Evolutionary conservation across 1,139 yeast species (phyloP).

Genomic region (Blastobotrys petasosporus): DNA sequence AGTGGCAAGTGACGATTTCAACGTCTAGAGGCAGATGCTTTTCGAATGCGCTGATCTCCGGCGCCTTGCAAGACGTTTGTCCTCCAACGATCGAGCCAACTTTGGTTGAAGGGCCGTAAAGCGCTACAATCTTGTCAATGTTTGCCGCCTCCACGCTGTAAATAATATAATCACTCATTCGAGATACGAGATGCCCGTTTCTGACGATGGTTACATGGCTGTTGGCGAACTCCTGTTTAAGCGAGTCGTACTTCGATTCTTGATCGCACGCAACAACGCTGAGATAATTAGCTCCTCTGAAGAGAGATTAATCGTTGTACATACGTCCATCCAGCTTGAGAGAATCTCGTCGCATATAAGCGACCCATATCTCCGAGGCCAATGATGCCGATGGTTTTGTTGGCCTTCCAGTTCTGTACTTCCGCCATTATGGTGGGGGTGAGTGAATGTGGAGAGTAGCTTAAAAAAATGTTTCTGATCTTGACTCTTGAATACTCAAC

Average conservation of each 20-base stretch:
- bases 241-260: conserved; percentile 54
- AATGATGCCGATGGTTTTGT: conserved; percentile 73
- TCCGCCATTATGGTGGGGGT: not conserved
- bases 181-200: conserved; percentile 80
- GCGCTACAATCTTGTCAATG: conserved; percentile 60
- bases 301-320: conserved; percentile 13
- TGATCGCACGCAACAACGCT: conserved; percentile 83
- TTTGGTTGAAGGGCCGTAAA: conserved; percentile 84
- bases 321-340: conserved; percentile 73
- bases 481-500: no score
- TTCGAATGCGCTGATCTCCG: conserved; percentile 86
- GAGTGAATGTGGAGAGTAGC: no score
- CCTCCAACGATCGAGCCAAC: conserved; percentile 94
- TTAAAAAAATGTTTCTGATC: no score
- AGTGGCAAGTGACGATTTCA: conserved; percentile 80
- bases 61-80: conserved; percentile 90
- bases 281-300: not conserved
- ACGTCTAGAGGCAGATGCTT: conserved; percentile 65
- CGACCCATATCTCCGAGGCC: conserved; percentile 98
- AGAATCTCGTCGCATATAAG: conserved; percentile 71
- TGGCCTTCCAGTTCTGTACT: conserved; percentile 31
- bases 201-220: conserved; percentile 45
- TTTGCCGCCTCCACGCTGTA: conserved; percentile 81
- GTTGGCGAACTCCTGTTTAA: conserved; percentile 38
- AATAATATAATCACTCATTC: conserved; percentile 72